phyloP scores from a whole-genome alignment of 495 filamentous ascomycete genomes.

The Hypoxylon fragiforme region DNA sequence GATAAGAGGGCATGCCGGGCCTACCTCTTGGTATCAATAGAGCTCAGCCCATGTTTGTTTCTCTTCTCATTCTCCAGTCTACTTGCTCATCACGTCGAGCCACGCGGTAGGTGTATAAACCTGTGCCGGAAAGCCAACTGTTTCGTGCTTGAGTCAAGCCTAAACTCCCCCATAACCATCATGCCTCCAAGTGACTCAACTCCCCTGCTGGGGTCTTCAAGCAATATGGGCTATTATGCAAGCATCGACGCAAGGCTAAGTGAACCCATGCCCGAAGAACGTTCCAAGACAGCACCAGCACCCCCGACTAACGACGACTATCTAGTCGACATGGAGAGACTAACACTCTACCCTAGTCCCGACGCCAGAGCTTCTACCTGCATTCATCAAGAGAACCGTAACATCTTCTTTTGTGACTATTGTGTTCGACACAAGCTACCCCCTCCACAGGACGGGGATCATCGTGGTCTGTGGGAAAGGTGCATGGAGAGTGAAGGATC shows the following conservation, averaged over 20 bases:
- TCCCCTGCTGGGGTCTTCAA: conserved; percentile 17
- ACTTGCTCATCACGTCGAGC: no score
- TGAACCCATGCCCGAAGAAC: background rate
- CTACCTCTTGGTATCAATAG: no score
- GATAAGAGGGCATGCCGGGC: background rate
- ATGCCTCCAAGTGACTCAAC: conserved; percentile 10
- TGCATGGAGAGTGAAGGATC: conserved; percentile 12
- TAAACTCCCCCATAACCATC: background rate
- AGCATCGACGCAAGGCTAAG: conserved; percentile 7
- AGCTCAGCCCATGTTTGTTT: background rate
- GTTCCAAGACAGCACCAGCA: background rate
- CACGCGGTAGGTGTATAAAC: no score
- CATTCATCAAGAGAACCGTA: background rate
- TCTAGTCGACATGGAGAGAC: conserved; percentile 10
- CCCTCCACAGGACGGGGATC: conserved; percentile 2
- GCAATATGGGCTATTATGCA: conserved; percentile 5
- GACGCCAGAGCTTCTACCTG: background rate
- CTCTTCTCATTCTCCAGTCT: background rate
- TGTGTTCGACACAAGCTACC: conserved; percentile 15
- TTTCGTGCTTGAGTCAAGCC: background rate
- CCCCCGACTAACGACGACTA: background rate
- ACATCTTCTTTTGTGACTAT: conserved; percentile 18
- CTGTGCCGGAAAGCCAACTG: no score
- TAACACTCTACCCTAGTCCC: background rate
- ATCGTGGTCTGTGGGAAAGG: conserved; percentile 4